Base-by-base conservation (phyloP, 495 filamentous ascomycete genomes). In the Penicillium parvum region DNA sequence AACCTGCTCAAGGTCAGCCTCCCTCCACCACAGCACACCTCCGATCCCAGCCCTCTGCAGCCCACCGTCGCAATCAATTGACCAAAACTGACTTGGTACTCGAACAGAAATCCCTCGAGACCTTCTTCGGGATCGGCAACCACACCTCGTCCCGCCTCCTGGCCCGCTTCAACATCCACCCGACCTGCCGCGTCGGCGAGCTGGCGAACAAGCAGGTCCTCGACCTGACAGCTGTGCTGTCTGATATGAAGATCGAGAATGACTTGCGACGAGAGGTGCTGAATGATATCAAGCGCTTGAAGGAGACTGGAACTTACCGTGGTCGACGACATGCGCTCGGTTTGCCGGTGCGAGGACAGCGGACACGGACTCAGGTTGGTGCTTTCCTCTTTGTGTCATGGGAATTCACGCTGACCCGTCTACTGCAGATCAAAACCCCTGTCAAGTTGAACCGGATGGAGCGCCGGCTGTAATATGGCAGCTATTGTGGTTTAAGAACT, bases 181-280 rank as follows among this genome's bases (percentile, higher is more conserved):
- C 84, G 15, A 82, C 74, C 30, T 87, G 88, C 45, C 81, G 79
- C 58, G 72, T 96, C 40, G 82, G 84, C 58, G 71, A 76, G 3
- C 69, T 98, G 7, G 69, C 73, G 37, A 77, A 78, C 45, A 81
- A 85, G 58, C 85, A 85, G 45, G 68, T 94, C 45, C 78, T 83
- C 14, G 83, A 86, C 34, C 73, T 98, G 40, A 87, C 79, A n/a
- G 81, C 82, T 29, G 86, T 90, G 55, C 73, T 98, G 27, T 86
- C 90, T 5, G 82, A 81, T 8, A 90, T 98, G 90, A 94, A 83
- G 29, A 88, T 95, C 47, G 94, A 97, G 63, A 95, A 86, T 55
- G 90, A 98, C 51, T 72, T 95, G 45, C 71, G 81, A 58, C 74
- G 83, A 61, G 72, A 86, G 38, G 52, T 95, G 28, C 66, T 79